phyloP scores from a whole-genome alignment of 768 basidiomycete species.

The Lyophyllum shimeji region DNA sequence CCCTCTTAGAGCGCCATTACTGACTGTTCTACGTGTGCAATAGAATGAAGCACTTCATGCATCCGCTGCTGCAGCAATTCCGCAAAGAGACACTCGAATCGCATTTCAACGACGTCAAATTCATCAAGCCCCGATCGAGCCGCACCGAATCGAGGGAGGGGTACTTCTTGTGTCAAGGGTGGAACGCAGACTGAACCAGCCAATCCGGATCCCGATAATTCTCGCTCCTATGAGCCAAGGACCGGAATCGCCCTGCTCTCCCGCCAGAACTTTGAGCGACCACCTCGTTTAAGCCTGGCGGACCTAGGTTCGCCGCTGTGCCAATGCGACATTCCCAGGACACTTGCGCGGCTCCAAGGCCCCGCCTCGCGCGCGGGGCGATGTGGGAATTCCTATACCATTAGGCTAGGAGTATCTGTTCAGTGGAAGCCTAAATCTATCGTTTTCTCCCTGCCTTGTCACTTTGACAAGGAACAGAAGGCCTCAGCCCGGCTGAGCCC shows the following conservation, averaged over 20 bases:
- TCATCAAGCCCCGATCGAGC: slow-evolving; percentile 81
- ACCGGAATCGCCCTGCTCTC: not conserved
- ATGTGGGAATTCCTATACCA: not conserved
- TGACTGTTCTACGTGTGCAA: not conserved
- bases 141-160: slow-evolving; percentile 77
- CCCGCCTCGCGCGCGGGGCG: no score
- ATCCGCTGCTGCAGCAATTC: slow-evolving; percentile 72
- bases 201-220: no score
- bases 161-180: slow-evolving; percentile 86
- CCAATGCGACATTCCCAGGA: not conserved
- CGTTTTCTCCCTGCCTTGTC: not conserved
- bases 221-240: not conserved
- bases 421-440: not conserved
- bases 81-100: slow-evolving; percentile 54
- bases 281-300: not conserved
- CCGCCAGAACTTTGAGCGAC: no score
- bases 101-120: slow-evolving; percentile 64
- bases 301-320: not conserved
- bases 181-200: slow-evolving; percentile 31
- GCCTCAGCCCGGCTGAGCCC: not conserved
- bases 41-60: slow-evolving; percentile 85
- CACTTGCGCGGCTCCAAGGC: not conserved
- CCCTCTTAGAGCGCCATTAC: not conserved
- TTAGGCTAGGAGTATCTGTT: not conserved
- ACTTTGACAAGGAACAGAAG: not conserved